Percentiles rank a stretch among this genome's conserved stretches.
Evolutionary conservation across 2,329 filamentous ascomycete species (phyloP).

Genomic region (Trichoderma sp.): DNA sequence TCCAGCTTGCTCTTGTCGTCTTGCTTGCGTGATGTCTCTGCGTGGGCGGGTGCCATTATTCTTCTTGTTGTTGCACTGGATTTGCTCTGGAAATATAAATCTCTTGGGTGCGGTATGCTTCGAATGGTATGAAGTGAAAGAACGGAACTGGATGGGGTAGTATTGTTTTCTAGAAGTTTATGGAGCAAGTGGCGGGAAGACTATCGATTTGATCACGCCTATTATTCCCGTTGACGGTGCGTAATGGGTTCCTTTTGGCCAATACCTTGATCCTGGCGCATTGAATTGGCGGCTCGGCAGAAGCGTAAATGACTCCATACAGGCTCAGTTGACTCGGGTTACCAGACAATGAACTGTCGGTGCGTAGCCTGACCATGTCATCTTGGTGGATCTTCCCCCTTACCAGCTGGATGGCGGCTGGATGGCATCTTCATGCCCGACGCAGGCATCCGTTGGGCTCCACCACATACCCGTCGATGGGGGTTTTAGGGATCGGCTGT

Average conservation of each 20-base stretch:
- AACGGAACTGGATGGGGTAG: background rate
- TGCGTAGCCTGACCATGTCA: constrained; percentile 26
- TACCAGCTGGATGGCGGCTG: constrained; percentile 10
- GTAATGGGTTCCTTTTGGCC: background rate
- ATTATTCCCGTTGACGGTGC: background rate
- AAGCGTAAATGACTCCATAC: constrained; percentile 7
- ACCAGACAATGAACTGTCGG: constrained; percentile 5
- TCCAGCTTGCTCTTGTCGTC: constrained; percentile 31
- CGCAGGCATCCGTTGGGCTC: constrained; percentile 19
- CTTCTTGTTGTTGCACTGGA: background rate
- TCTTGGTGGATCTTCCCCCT: constrained; percentile 23
- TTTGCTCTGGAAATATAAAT: background rate
- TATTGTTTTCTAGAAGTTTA: constrained; percentile 13
- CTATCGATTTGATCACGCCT: background rate
- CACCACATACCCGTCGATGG: constrained; percentile 15
- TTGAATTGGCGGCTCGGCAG: background rate
- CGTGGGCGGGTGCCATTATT: constrained; percentile 1
- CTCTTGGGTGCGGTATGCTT: background rate
- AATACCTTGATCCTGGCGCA: background rate
- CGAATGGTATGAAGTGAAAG: background rate
- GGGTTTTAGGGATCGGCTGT: constrained; percentile 15
- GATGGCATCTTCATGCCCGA: constrained; percentile 20
- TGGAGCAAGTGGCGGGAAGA: background rate
- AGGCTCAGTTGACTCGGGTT: constrained; percentile 1
- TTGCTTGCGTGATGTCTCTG: background rate